phyloP scores from a whole-genome alignment of 108 stramenopile species.

The Cyclotella atomus region DNA sequence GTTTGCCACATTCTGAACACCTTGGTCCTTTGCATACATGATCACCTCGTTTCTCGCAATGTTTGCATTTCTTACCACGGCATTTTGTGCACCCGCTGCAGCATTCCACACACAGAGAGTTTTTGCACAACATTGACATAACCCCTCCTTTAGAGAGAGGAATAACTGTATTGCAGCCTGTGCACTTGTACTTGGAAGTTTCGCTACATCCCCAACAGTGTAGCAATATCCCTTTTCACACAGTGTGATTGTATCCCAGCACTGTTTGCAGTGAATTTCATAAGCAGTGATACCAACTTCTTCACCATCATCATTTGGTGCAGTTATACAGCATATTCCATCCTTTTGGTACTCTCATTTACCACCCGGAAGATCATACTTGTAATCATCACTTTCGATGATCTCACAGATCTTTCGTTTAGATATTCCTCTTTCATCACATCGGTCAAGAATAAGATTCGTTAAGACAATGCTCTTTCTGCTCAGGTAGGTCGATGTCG shows the following conservation, averaged over 20 bases:
- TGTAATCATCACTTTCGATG: neutral
- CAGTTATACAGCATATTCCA: slow-evolving; percentile 10
- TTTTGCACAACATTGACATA: neutral
- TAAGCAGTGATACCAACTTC: slow-evolving; percentile 19
- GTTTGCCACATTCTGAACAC: slow-evolving; percentile 6
- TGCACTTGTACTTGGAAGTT: neutral
- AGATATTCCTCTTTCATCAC: slow-evolving; percentile 8
- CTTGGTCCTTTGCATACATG: slow-evolving; percentile 2
- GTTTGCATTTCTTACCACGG: neutral
- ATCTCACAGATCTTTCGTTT: neutral
- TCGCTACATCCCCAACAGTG: slow-evolving; percentile 20
- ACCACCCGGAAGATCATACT: neutral
- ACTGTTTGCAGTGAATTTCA: neutral
- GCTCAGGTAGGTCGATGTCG: neutral
- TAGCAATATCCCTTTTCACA: slow-evolving; percentile 9
- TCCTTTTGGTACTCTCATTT: slow-evolving; percentile 11
- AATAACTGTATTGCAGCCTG: neutral
- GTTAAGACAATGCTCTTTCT: slow-evolving; percentile 7
- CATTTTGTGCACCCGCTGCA: slow-evolving; percentile 7
- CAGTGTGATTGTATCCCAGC: neutral
- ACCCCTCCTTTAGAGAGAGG: slow-evolving; percentile 4
- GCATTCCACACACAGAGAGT: neutral
- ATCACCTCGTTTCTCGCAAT: slow-evolving; percentile 6
- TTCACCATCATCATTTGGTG: neutral
- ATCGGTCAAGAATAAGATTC: neutral